A percentile compares a stretch with the other conserved stretches of the same genome.
Evolutionary conservation across 1,284 basidiomycete genomes (phyloP).

Genomic region (Tremellales sp.): DNA sequence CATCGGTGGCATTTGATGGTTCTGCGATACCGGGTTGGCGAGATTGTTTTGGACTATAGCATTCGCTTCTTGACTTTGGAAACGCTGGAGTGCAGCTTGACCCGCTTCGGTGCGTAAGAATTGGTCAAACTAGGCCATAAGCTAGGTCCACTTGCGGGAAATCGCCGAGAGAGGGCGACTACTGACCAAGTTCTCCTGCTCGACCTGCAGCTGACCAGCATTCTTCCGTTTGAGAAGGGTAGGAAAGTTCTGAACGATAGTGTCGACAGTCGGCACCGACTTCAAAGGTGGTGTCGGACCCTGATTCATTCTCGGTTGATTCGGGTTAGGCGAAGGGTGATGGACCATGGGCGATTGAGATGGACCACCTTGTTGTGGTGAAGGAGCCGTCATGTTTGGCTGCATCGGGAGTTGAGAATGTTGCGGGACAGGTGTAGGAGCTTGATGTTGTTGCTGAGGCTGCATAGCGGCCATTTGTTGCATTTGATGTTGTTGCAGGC

Average conservation of each 20-base stretch:
- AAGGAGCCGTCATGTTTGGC: not conserved
- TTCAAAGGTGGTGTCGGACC: not conserved
- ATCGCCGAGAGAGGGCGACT: not conserved
- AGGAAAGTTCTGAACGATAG: constrained; percentile 31
- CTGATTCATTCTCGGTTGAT: too few species aligned
- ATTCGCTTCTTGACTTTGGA: constrained; percentile 22
- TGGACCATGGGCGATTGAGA: not conserved
- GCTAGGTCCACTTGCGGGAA: not conserved
- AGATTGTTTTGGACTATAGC: constrained; percentile 21
- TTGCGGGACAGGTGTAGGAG: constrained; percentile 18
- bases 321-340: not conserved
- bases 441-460: constrained; percentile 8
- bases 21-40: constrained; percentile 22
- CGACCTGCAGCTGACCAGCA: constrained; percentile 22
- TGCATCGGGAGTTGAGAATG: not conserved
- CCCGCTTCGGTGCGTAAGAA: constrained; percentile 27
- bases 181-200: constrained; percentile 35
- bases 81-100: constrained; percentile 17
- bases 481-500: constrained; percentile 4
- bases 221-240: constrained; percentile 31
- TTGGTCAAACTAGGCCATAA: constrained; percentile 18
- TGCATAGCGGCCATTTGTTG: constrained; percentile 9
- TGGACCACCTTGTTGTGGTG: not conserved
- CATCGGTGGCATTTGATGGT: constrained; percentile 18
- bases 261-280: constrained; percentile 10